Evolutionary conservation across 805 yeast genomes (phyloP).

Genomic region (Wickerhamomyces subpelliculosus): DNA sequence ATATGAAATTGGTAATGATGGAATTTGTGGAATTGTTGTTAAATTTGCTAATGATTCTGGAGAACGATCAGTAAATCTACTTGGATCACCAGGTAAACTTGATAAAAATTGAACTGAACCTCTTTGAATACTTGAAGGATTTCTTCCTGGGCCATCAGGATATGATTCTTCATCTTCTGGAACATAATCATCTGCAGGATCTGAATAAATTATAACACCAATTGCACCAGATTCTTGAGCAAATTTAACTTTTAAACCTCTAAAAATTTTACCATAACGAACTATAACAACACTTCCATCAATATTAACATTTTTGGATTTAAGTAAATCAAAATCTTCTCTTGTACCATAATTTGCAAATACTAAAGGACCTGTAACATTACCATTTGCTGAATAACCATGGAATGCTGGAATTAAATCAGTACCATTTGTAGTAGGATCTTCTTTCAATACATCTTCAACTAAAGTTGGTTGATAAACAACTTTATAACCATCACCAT

Average conservation of each 20-base stretch:
- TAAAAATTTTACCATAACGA: constrained; percentile 58
- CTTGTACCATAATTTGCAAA: constrained; percentile 65
- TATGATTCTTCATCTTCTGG: constrained; percentile 57
- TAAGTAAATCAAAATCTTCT: constrained; percentile 49
- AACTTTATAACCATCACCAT: constrained; percentile 18
- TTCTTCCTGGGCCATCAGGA: constrained; percentile 73
- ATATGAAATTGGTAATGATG: constrained; percentile 63
- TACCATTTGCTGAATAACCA: constrained; percentile 72
- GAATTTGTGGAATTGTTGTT: constrained; percentile 54
- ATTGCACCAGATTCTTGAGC: constrained; percentile 67
- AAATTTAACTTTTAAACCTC: constrained; percentile 71
- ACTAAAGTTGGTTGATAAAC: constrained; percentile 45
- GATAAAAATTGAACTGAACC: constrained; percentile 66
- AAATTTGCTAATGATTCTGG: constrained; percentile 44
- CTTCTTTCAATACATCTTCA: constrained; percentile 48
- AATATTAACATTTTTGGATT: constrained; percentile 39
- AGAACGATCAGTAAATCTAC: constrained; percentile 55
- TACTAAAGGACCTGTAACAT: constrained; percentile 58
- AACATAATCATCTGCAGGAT: constrained; percentile 58
- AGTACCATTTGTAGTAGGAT: constrained; percentile 33
- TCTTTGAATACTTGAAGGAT: constrained; percentile 70
- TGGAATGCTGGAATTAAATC: constrained; percentile 64
- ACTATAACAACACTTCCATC: constrained; percentile 57
- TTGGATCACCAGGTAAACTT: constrained; percentile 67
- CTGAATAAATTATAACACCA: constrained; percentile 63